Percentiles rank a stretch among this genome's conserved stretches.
phyloP scores from a whole-genome alignment of 1,139 yeast genomes.

The Geotrichum macrosporum region DNA sequence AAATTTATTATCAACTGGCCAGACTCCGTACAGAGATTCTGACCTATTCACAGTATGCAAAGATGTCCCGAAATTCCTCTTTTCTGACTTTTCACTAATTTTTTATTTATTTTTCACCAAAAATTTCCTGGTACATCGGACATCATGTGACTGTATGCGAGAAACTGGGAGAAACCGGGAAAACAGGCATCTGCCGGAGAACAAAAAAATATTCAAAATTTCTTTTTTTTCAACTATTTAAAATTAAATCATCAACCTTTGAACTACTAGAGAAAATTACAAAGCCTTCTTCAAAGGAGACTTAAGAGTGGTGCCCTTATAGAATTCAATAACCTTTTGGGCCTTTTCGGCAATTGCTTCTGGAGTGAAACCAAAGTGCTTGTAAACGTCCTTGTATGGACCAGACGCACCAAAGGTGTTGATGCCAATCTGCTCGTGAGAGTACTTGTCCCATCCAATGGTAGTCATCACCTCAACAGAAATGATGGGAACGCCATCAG shows the following conservation, averaged over 20 bases:
- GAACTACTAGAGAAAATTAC: too few relatives aligned
- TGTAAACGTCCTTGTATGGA: slow-evolving; percentile 77
- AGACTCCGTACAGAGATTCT: neutral
- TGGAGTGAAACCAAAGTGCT: slow-evolving; percentile 84
- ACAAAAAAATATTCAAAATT: too few relatives aligned
- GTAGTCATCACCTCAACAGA: slow-evolving; percentile 94
- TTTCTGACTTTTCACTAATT: too few relatives aligned
- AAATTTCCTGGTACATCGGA: too few relatives aligned
- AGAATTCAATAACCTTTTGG: slow-evolving; percentile 70
- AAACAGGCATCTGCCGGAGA: too few relatives aligned
- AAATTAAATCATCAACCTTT: too few relatives aligned
- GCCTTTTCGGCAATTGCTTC: slow-evolving; percentile 92
- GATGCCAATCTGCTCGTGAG: slow-evolving; percentile 96
- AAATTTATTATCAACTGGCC: neutral
- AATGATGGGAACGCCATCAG: slow-evolving; percentile 90
- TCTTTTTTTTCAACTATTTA: too few relatives aligned
- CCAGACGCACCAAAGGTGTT: slow-evolving; percentile 98
- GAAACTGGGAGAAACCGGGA: too few relatives aligned
- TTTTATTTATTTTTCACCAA: too few relatives aligned
- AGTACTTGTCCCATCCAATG: slow-evolving; percentile 89
- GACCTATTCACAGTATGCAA: too few relatives aligned
- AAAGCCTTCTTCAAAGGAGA: slow-evolving; percentile 86
- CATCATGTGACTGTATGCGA: too few relatives aligned
- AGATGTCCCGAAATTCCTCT: too few relatives aligned
- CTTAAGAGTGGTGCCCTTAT: slow-evolving; percentile 65